Conservation (phyloP, 2,329 filamentous ascomycete genomes). For the Parastagonospora avenae region DNA sequence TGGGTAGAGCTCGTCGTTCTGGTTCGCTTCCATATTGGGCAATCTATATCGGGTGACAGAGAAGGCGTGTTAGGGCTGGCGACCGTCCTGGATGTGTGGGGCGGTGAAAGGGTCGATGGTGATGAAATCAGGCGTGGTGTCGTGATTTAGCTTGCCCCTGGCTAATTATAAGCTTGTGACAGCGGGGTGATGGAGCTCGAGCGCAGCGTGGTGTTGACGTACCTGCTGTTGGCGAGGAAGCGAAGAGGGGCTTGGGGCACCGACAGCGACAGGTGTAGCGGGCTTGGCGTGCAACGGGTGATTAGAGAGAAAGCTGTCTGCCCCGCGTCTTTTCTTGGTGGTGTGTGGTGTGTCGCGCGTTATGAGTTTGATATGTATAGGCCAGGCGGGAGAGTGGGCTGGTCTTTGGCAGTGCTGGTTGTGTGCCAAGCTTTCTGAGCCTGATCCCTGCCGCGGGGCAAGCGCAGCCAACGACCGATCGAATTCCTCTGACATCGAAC, state of each 20-base stretch:
- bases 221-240: constrained; percentile 40
- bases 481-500: background rate
- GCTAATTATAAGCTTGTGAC: constrained; percentile 27
- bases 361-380: constrained; percentile 20
- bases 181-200: constrained; percentile 25
- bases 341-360: constrained; percentile 18
- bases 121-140: constrained; percentile 9
- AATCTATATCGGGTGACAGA: constrained; percentile 23
- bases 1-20: constrained; percentile 98
- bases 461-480: constrained; percentile 10
- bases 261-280: constrained; percentile 14
- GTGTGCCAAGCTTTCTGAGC: constrained; percentile 5
- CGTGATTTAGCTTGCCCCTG: constrained; percentile 7
- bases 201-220: constrained; percentile 42
- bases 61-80: constrained; percentile 23
- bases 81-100: constrained; percentile 17
- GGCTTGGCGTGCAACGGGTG: constrained; percentile 12
- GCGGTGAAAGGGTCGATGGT: constrained; percentile 11
- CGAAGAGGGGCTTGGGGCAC: constrained; percentile 29
- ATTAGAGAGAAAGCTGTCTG: constrained; percentile 17
- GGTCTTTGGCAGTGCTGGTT: constrained; percentile 5
- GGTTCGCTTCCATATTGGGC: constrained; percentile 79
- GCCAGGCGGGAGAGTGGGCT: constrained; percentile 2
- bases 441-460: constrained; percentile 15
- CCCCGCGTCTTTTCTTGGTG: constrained; percentile 14